Evolutionary conservation across 495 filamentous ascomycete genomes (phyloP).

Genomic region (Tirmania nivea): DNA sequence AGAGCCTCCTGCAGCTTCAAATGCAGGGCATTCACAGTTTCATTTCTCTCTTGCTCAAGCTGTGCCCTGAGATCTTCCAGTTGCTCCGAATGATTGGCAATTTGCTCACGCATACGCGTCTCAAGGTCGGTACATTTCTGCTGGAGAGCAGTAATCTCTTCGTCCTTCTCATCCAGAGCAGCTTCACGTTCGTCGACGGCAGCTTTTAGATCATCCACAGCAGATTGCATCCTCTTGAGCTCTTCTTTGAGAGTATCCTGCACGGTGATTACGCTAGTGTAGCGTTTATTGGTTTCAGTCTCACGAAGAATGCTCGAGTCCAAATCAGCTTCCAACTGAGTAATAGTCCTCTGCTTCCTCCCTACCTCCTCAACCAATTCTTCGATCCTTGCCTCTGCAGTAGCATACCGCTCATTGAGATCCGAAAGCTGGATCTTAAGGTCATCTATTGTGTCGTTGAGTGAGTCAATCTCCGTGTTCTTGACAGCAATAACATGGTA

Average conservation of each 20-base stretch:
- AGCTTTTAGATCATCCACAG: background rate
- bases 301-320: constrained; percentile 3
- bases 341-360: constrained; percentile 7
- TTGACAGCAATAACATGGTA: background rate
- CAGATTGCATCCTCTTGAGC: background rate
- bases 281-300: constrained; percentile 1
- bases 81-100: background rate
- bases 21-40: background rate
- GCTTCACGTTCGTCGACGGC: background rate
- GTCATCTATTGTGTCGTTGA: background rate
- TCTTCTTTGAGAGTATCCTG: background rate
- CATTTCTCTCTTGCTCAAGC: background rate
- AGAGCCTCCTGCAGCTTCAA: background rate
- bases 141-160: background rate
- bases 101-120: background rate
- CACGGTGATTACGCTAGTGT: background rate
- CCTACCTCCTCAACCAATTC: constrained; percentile 7
- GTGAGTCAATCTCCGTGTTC: background rate
- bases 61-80: background rate
- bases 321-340: constrained; percentile 6
- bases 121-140: background rate
- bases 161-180: background rate
- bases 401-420: constrained; percentile 8
- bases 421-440: constrained; percentile 6
- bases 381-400: constrained; percentile 5